Evolutionary conservation across 1,284 basidiomycete species (phyloP).

Genomic region (Laetiporus sulphureus): DNA sequence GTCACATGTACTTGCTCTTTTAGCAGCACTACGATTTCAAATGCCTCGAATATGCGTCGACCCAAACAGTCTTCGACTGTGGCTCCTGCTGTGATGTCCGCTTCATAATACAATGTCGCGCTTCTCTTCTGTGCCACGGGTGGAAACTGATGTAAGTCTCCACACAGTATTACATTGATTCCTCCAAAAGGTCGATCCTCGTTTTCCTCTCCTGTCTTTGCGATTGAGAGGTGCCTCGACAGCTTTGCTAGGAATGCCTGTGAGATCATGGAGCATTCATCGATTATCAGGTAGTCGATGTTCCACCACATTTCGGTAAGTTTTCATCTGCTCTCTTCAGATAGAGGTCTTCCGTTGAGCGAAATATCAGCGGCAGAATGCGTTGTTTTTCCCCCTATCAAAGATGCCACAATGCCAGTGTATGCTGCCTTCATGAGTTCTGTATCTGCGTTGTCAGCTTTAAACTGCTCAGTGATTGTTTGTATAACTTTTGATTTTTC

Average conservation of each 20-base stretch:
- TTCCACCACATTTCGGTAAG: conserved; percentile 15
- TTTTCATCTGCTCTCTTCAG: conserved; percentile 7
- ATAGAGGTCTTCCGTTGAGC: neutral
- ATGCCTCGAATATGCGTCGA: conserved; percentile 27
- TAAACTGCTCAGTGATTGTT: conserved; percentile 24
- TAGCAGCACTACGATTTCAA: conserved; percentile 30
- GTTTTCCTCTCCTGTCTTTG: conserved; percentile 19
- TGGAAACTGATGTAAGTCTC: neutral
- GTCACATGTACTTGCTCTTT: conserved; percentile 28
- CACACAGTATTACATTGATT: neutral
- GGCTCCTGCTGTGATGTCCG: too few relatives aligned
- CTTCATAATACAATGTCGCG: too few relatives aligned
- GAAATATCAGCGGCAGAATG: conserved; percentile 15
- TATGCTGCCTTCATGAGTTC: conserved; percentile 27
- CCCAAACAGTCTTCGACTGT: neutral
- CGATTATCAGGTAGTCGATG: conserved; percentile 25
- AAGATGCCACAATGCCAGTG: conserved; percentile 29
- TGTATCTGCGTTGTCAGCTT: too few relatives aligned
- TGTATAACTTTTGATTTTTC: conserved; percentile 33
- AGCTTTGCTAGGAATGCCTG: conserved; percentile 22
- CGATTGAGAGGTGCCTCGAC: conserved; percentile 16
- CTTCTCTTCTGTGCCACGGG: too few relatives aligned
- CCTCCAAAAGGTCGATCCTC: conserved; percentile 1
- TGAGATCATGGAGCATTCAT: conserved; percentile 30
- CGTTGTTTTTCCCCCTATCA: conserved; percentile 27